Evolutionary conservation across 129 eudicot genomes (phyloP), one percentile per base, ranked within the genome.

Genomic region (Rutidosis leptorrhynchoides): DNA sequence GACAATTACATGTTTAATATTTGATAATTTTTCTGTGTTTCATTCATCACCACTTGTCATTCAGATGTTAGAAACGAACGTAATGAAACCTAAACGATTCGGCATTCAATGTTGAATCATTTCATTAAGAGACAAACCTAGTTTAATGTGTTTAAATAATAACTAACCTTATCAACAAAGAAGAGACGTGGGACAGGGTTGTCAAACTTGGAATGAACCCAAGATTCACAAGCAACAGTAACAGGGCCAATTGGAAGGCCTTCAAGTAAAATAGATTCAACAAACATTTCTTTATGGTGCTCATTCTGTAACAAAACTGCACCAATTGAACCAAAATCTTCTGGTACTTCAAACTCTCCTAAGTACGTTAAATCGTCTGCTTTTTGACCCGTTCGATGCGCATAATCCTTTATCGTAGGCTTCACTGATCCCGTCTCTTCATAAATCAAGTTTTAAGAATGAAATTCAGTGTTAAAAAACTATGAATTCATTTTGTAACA

Each of bases 251-350:
- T 9, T 9, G 74, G 14, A 0, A 77, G 62, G 12, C 96, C 94
- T 53, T 85, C 83, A 10, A 89, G 29, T 5, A 67, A 58, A 14
- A 89, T 64, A 1, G 75, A 67, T 46, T 65, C 68, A 20, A 89
- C 69, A 25, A 59, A 77, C 73, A 83, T 77, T 69, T 89, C 96
- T 17, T 74, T 72, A 52, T 81, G 90, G 77, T 89, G 90, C 27
- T 85, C 87, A 45, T 89, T 89, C 63, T 83, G 79, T 19, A 89
- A 68, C 19, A 76, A 17, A 23, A 89, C 48, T 0, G 87, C 96
- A 4, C 96, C 96, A 10, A 85, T 28, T n/a, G 73, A 73, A n/a
- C 96, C 96, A 77, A 89, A 89, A 64, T 65, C 58, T 3, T 48
- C 61, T 0, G 87, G 80, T 51, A 89, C 57, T 16, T 57, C 73